Evolutionary conservation across 2,329 filamentous ascomycete species (phyloP).

Genomic region (Apiospora pterosperma): DNA sequence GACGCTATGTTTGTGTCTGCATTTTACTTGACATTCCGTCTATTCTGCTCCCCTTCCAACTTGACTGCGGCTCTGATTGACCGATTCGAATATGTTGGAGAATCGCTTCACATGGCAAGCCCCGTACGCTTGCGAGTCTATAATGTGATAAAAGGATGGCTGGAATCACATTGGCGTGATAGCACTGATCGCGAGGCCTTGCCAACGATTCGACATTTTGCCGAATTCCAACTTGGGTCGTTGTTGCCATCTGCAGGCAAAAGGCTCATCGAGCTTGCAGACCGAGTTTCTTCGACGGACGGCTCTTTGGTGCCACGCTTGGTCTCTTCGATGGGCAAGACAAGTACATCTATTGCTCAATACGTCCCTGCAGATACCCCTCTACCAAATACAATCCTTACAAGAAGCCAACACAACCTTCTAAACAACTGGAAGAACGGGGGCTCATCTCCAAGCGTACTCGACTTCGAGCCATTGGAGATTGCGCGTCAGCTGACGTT

Average conservation of each 20-base stretch:
- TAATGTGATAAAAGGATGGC: constrained; percentile 95
- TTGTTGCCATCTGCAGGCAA: constrained; percentile 74
- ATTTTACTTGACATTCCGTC: constrained; percentile 93
- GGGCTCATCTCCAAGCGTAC: constrained; percentile 65
- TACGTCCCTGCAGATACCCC: constrained; percentile 70
- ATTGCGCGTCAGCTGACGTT: constrained; percentile 88
- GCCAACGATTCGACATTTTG: constrained; percentile 74
- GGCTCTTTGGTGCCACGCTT: constrained; percentile 77
- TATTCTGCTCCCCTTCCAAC: constrained; percentile 79
- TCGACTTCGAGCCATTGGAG: constrained; percentile 90
- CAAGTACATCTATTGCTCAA: constrained; percentile 69
- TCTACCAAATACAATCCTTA: constrained; percentile 65
- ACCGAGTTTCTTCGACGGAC: constrained; percentile 72
- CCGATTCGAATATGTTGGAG: constrained; percentile 86
- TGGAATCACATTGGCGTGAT: constrained; percentile 92
- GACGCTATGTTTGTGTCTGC: constrained; percentile 89
- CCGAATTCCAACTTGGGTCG: constrained; percentile 64
- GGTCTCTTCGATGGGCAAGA: constrained; percentile 84
- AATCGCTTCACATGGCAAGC: constrained; percentile 68
- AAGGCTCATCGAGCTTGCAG: constrained; percentile 74
- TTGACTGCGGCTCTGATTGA: constrained; percentile 82
- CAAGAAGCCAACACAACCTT: constrained; percentile 71
- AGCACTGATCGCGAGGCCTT: constrained; percentile 76
- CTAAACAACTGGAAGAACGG: constrained; percentile 74
- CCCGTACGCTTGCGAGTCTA: constrained; percentile 89